Base-by-base conservation (phyloP, 2,329 filamentous ascomycete genomes). In the Neofusicoccum laricinum region DNA sequence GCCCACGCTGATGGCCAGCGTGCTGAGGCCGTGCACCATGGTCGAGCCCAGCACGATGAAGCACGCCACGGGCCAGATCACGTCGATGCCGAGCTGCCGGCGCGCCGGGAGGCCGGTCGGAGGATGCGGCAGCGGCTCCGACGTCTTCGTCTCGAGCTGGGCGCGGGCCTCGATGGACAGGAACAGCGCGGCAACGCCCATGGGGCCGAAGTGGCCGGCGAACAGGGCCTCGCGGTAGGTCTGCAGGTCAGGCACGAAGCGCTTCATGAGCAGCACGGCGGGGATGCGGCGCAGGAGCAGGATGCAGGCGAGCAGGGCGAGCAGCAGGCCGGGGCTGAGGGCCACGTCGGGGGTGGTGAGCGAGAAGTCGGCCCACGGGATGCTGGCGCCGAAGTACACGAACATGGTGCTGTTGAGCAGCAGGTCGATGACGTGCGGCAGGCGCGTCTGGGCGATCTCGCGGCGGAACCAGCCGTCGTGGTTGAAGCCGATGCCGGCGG, bases 141-240 rank as follows among this genome's bases (percentile, higher is more conserved):
- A 80, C 0, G 77, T 78, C 10, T 77, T 80, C 0, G 78, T 85
- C 67, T 86, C 84, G 0, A 86, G 75, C 64, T 83, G 76, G 0
- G 81, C 82, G 25, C 83, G 74, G 0, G 82, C 81, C 75, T 86
- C 84, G 50, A 86, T 84, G 1, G 83, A 82, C 0, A 86, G 77
- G 72, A 86, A 86, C 6, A 86, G 71, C 0, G 81, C 84, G 2
- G 83, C 84, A 1, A 86, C 78, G 17, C 84, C 84, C 79, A 86
- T 86, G 8, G 84, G 84, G 0, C 84, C 84, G 64, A 86, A 86
- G 69, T 86, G 84, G 0, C 84, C 84, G 48, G 78, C 79, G 71
- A 86, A 86, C 0, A 86, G 70, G 0, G 84, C 84, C 71, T 86
- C 84, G 5, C 78, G 77, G 21, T 79, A 79, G 0, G 82, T 84